Base-by-base conservation (phyloP, 352 stramenopile species). In the Phytophthora palmivora region DNA sequence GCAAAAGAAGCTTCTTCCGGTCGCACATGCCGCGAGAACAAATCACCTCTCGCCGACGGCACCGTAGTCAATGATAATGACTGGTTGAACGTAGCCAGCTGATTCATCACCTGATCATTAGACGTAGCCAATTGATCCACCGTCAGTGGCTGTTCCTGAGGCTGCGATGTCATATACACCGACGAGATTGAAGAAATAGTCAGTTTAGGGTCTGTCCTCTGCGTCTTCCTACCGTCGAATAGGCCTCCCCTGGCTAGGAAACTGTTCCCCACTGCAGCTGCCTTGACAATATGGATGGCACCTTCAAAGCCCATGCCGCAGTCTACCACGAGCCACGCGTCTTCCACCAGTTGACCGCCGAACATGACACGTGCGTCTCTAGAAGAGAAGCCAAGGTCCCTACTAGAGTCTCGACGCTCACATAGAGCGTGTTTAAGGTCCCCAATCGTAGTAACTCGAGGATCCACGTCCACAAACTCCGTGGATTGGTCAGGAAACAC, bases 401-500 rank as follows among this genome's bases (percentile, higher is more conserved):
- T 74, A 18, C 33, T 53, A 4, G 72, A 61, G 18, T 84, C 60
- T 41, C 87, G 76, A 44, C 87, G 82, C 14, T 69, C 74, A 41
- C 84, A 95, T 2, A 93, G 62, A 43, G 74, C 72, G 43, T 47
- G 58, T 60, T 94, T 91, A 8, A 93, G 53, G 42, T 92, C 82
- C n/a, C 74, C 68, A 16, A 95, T 70, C 4, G 84, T 94, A 24
- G 81, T 84, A 24, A 90, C 74, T 0, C 77, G 77, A 41, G 87
- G 79, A 24, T 94, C 81, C 4, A 95, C 72, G 44, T 95, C 87
- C 14, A 87, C 80, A 42, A 88, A 95, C 67, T 92, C 87, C 11
- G 88, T 83, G 22, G 82, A 91, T 51, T 91, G 79, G 61, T 95
- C 87, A 1, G 87, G 81, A 39, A 95, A 95, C 24, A 92, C 72